Evolutionary conservation across 306 rosid species (phyloP), one percentile per base, ranked within the genome.

Genomic region (Vigna hirtella): DNA sequence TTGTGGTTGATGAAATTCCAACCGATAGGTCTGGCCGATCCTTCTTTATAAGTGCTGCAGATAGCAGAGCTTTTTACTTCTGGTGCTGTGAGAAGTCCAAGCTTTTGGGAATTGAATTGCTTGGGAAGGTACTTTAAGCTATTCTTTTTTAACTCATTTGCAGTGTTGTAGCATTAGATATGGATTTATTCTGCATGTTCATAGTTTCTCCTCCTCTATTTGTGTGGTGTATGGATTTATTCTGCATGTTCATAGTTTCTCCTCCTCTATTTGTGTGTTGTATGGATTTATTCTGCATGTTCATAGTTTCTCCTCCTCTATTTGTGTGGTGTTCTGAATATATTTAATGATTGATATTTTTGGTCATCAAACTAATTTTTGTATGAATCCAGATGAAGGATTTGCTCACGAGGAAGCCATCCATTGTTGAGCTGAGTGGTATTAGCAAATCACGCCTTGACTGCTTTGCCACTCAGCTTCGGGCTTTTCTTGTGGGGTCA

Each of bases 1-100:
- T 91, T 45, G 78, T 78, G 70, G 81, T 96, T 11, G 83, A 90
- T 75, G 98, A 89, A 72, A 93, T 96, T 64, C 73, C 83, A 40
- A 79, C 84, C 0, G 99, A 96, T 82, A 57, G 51, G 72, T 91
- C 99, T 68, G 93, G 99, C 48, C 86, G 97, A 45, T 96, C 97
- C 73, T 91, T 96, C 81, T 73, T 86, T 72, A 47, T 93, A 38
- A 90, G 83, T 64, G 43, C 73, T 17, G 83, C 90, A 62, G 88
- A 80, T 82, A 86, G 85, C 58, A 83, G 52, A 68, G 65, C 73
- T 17, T 83, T 84, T 69, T 88, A 88, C 84, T 93, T 91, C 82
- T 96, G 99, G 99, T 91, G 96, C 86, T 86, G 96, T 36, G 99
- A 96, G 85, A 91, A 88, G 79, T 96, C 98, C 10, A 90, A 84